Conservation (phyloP, 257 asterid genomes). For the Linaria vulgaris region DNA sequence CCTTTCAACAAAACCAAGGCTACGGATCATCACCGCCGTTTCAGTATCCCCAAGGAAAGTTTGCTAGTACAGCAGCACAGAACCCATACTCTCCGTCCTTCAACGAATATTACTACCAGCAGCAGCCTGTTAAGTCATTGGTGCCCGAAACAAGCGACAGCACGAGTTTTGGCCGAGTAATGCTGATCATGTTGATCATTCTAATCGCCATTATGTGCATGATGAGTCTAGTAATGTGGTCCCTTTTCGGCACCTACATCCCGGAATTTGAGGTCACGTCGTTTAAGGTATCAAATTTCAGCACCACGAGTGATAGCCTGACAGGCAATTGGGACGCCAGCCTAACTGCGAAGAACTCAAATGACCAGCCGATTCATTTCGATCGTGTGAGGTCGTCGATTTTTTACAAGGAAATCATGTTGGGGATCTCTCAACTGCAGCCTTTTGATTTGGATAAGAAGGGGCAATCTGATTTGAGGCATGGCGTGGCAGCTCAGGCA, state of each 20-base stretch:
- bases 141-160: conserved; percentile 11
- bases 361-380: conserved; percentile 22
- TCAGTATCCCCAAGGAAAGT: not conserved
- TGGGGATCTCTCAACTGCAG: conserved; percentile 30
- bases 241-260: conserved; percentile 43
- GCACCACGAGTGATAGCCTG: conserved; percentile 1
- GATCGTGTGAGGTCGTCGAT: conserved; percentile 31
- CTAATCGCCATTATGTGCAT: conserved; percentile 38
- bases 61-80: not conserved
- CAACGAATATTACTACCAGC: conserved; percentile 26
- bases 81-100: conserved; percentile 12
- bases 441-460: conserved; percentile 24
- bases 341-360: conserved; percentile 33
- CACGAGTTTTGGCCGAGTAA: conserved; percentile 33
- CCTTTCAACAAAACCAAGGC: not conserved
- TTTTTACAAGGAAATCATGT: conserved; percentile 32
- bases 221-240: conserved; percentile 48
- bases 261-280: conserved; percentile 42
- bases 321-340: conserved; percentile 33
- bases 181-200: conserved; percentile 35
- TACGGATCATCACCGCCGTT: conserved; percentile 8
- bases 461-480: not conserved
- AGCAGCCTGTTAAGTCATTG: conserved; percentile 10
- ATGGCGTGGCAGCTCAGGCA: conserved; percentile 18
- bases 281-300: conserved; percentile 38